phyloP scores from a whole-genome alignment of 2,329 filamentous ascomycete species.

The Fusarium nygamai region DNA sequence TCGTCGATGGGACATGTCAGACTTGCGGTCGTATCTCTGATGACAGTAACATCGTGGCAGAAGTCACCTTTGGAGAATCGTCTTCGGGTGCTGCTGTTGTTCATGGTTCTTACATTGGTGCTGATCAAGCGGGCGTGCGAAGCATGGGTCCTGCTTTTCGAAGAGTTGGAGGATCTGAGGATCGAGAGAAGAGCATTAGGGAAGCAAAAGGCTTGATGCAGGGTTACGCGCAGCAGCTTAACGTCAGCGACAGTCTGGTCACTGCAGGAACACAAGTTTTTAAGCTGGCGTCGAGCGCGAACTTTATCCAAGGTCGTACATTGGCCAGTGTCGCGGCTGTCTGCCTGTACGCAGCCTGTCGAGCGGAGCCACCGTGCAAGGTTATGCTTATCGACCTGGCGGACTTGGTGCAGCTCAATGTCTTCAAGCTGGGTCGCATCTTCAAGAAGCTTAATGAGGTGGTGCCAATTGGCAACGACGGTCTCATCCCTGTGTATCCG shows the following conservation, averaged over 20 bases:
- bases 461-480: slow-evolving; percentile 74
- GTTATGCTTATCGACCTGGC: slow-evolving; percentile 96
- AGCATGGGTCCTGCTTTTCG: slow-evolving; percentile 71
- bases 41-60: slow-evolving; percentile 89
- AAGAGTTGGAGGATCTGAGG: slow-evolving; percentile 66
- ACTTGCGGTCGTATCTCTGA: slow-evolving; percentile 87
- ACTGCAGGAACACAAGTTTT: slow-evolving; percentile 77
- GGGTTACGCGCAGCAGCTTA: slow-evolving; percentile 69
- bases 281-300: slow-evolving; percentile 77
- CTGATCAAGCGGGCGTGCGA: slow-evolving; percentile 84
- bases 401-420: slow-evolving; percentile 83
- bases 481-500: slow-evolving; percentile 76
- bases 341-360: slow-evolving; percentile 88
- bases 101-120: slow-evolving; percentile 87
- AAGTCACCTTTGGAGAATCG: slow-evolving; percentile 90
- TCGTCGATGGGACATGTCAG: slow-evolving; percentile 76
- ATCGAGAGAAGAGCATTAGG: slow-evolving; percentile 68
- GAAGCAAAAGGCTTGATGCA: slow-evolving; percentile 68
- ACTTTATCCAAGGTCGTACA: slow-evolving; percentile 87
- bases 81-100: slow-evolving; percentile 87
- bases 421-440: slow-evolving; percentile 89
- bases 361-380: slow-evolving; percentile 80
- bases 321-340: slow-evolving; percentile 89
- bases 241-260: slow-evolving; percentile 69
- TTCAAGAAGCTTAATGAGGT: slow-evolving; percentile 85